These are phyloP conservation scores for Gossypium sturtianum DNA, from an alignment of 345 rosid species.

Conservation along the genomic window DNA sequence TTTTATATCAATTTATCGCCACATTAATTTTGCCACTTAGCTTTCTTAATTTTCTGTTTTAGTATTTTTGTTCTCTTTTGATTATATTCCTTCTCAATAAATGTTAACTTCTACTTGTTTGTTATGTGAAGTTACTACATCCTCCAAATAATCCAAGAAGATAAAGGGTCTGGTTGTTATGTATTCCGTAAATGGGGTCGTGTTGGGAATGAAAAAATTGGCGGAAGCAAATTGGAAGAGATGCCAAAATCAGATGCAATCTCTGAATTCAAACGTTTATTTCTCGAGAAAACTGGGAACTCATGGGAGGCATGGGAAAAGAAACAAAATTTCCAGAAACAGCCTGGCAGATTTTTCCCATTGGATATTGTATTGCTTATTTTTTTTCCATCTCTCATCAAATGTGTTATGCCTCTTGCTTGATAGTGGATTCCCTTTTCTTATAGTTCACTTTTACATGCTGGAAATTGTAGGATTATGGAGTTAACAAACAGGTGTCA, in stretches of 20 bases:
- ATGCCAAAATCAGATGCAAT: conserved; percentile 80
- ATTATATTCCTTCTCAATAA: background rate
- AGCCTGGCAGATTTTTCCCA: conserved; percentile 84
- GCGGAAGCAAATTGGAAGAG: conserved; percentile 65
- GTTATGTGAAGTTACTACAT: conserved; percentile 59
- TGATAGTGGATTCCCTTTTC: background rate
- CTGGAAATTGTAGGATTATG: conserved; percentile 62
- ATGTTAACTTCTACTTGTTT: conserved; percentile 24
- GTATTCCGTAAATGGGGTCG: conserved; percentile 97
- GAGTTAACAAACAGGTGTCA: conserved; percentile 61
- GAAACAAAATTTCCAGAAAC: conserved; percentile 67
- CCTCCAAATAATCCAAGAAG: conserved; percentile 91
- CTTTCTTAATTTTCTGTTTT: background rate
- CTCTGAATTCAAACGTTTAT: conserved; percentile 52
- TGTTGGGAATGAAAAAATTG: conserved; percentile 85
- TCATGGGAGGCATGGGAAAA: conserved; percentile 90
- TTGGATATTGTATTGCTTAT: conserved; percentile 67
- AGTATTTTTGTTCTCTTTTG: background rate
- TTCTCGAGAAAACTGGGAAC: conserved; percentile 92
- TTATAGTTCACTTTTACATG: background rate
- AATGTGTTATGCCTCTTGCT: background rate
- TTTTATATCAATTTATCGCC: background rate
- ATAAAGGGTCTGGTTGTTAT: conserved; percentile 67
- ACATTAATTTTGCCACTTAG: background rate
- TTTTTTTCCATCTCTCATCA: conserved; percentile 2